These are phyloP conservation scores for Drechslerella stenobrocha DNA, from an alignment of 2,329 filamentous ascomycete genomes.

Conservation along the genomic window DNA sequence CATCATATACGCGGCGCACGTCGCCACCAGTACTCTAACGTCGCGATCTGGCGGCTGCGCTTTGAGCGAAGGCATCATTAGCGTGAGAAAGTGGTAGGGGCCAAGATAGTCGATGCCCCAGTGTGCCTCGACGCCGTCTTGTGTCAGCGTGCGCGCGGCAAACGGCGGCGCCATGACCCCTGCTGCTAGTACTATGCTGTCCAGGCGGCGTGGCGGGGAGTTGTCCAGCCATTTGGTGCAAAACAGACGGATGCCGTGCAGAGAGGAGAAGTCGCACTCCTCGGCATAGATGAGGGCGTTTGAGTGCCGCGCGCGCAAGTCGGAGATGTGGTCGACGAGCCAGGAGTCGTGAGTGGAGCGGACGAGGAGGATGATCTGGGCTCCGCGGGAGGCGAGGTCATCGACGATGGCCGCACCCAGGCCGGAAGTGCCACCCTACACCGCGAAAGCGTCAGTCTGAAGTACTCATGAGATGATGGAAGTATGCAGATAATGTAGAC, in stretches of 20 bases:
- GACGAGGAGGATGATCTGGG: constrained; percentile 87
- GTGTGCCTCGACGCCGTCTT: constrained; percentile 80
- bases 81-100: constrained; percentile 91
- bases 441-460: no score
- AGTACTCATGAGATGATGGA: no score
- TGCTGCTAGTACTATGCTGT: constrained; percentile 87
- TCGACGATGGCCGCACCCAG: constrained; percentile 78
- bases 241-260: constrained; percentile 90
- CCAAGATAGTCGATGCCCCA: constrained; percentile 96
- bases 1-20: constrained; percentile 87
- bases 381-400: constrained; percentile 76
- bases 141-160: constrained; percentile 64
- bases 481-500: constrained; percentile 39
- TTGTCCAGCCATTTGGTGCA: constrained; percentile 99
- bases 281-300: constrained; percentile 94
- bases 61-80: constrained; percentile 84
- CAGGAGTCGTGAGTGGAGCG: constrained; percentile 83
- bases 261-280: constrained; percentile 81
- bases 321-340: constrained; percentile 87
- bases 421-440: constrained; percentile 82
- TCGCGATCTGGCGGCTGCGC: constrained; percentile 93
- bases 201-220: constrained; percentile 79
- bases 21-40: constrained; percentile 81
- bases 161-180: constrained; percentile 74
- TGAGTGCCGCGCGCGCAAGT: constrained; percentile 72